Evolutionary conservation across 2,329 filamentous ascomycete genomes (phyloP), one percentile per base, ranked within the genome.

Genomic region (Cladosporium velox): DNA sequence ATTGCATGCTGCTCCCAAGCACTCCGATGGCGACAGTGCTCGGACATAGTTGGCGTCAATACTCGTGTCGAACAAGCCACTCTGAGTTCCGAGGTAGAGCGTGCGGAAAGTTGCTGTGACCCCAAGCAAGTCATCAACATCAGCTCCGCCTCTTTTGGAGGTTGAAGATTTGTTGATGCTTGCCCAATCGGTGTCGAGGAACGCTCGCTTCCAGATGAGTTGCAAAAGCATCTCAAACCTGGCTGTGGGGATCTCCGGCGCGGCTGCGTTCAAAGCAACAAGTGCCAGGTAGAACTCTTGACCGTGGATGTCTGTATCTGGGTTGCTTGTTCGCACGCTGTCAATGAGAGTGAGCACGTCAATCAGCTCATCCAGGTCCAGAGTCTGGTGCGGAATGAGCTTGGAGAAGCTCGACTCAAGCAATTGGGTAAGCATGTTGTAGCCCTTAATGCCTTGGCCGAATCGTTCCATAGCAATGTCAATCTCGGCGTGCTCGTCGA

Each of bases 181-280:
- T 30, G 85, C 82, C 95, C 95, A 99, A 75, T 97, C 87, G 76
- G 97, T 93, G 59, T 89, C 87, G 70, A 94, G 85, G 73, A 91
- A 91, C 68, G 92, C 90, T 64, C 95, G 88, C 74, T 95, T 90
- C 95, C 95, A 99, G 68, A 98, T 91, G n/a, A 88, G 78, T 67
- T 81, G 83, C 60, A 86, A 79, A 41, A 85, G 75, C 35, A 83
- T 79, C 30, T 89, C 84, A 69, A 85, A 84, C 55, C 86, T 83
- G n/a, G 86, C 84, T 21, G 72, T 66, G 82, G 88, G 70, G 30
- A 77, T 59, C 77, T 83, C 72, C 80, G 87, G 74, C 81, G 84
- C 77, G 81, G 84, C 73, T 80, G 86, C 64, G 67, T 80, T 74
- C 6, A 88, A 77, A 18, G 81, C 83, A 73, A 85, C 81, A 21